These are phyloP conservation scores for Pezicula radicicola DNA, from an alignment of 2,329 filamentous ascomycete genomes.

Conservation along the genomic window DNA sequence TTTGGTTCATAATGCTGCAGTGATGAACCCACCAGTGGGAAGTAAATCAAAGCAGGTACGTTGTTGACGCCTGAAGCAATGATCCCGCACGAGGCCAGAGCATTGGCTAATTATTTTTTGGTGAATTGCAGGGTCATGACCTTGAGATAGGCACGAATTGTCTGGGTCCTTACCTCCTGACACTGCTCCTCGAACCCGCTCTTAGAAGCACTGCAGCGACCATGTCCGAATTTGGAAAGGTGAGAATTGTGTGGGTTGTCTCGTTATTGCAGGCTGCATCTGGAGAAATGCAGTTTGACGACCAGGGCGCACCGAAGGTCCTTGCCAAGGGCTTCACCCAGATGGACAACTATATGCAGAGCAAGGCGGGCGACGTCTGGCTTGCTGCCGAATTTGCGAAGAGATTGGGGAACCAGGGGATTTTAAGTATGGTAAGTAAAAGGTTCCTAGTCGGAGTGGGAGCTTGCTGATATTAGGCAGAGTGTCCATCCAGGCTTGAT, in stretches of 20 bases:
- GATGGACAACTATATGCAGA: slow-evolving; percentile 31
- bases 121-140: slow-evolving; percentile 17
- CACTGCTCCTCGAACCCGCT: slow-evolving; percentile 7
- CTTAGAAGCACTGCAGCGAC: slow-evolving; percentile 10
- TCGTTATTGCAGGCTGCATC: slow-evolving; percentile 10
- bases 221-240: slow-evolving; percentile 17
- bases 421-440: slow-evolving; percentile 28
- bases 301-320: slow-evolving; percentile 14
- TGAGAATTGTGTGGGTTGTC: slow-evolving; percentile 27
- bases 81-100: not conserved
- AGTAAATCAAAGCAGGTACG: slow-evolving; percentile 31
- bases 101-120: not conserved
- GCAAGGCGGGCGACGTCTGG: slow-evolving; percentile 30
- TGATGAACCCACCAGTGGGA: slow-evolving; percentile 38
- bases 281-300: slow-evolving; percentile 22
- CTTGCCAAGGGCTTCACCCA: slow-evolving; percentile 7
- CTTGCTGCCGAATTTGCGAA: slow-evolving; percentile 26
- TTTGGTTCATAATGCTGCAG: slow-evolving; percentile 43
- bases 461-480: slow-evolving; percentile 11
- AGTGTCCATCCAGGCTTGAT: slow-evolving; percentile 39
- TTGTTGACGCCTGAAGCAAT: not conserved
- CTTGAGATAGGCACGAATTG: slow-evolving; percentile 16
- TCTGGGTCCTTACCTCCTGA: slow-evolving; percentile 13
- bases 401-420: slow-evolving; percentile 25
- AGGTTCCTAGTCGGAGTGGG: not conserved